Percentiles rank a stretch among this genome's conserved stretches.
Conservation (phyloP, 2,329 filamentous ascomycete species). For the Didymellaceae sp. region DNA sequence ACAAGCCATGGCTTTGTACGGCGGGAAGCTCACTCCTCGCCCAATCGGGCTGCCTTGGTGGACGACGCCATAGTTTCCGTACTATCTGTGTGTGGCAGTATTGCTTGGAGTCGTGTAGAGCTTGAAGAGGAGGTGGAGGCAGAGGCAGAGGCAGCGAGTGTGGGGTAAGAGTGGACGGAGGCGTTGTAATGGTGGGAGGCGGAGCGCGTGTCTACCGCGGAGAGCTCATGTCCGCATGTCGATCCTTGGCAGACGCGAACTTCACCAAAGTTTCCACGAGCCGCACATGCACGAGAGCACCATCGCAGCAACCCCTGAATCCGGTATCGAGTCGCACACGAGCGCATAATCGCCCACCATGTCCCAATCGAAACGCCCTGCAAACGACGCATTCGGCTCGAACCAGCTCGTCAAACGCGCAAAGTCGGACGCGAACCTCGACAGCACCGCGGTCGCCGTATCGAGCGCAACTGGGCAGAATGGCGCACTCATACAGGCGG, state of each 20-base stretch:
- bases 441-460: constrained; percentile 62
- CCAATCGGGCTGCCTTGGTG: constrained; percentile 71
- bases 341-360: constrained; percentile 58
- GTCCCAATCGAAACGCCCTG: constrained; percentile 91
- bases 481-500: constrained; percentile 70
- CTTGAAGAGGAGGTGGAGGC: neutral
- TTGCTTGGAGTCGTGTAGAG: neutral
- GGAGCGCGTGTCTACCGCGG: constrained; percentile 6
- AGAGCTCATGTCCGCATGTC: constrained; percentile 15
- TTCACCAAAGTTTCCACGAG: constrained; percentile 17
- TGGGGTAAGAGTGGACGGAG: constrained; percentile 8
- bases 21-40: constrained; percentile 71
- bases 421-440: constrained; percentile 69
- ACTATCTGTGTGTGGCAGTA: neutral
- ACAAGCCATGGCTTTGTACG: constrained; percentile 22
- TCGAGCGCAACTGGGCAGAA: constrained; percentile 63
- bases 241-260: constrained; percentile 14
- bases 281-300: constrained; percentile 4
- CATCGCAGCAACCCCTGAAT: constrained; percentile 7
- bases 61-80: constrained; percentile 55
- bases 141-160: neutral
- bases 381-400: constrained; percentile 80
- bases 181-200: constrained; percentile 1
- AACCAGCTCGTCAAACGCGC: constrained; percentile 89
- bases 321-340: constrained; percentile 1